A percentile compares a stretch with the other conserved stretches of the same genome.
These are phyloP conservation scores for Erysiphe pulchra DNA, from an alignment of 2,329 filamentous ascomycete genomes.

Conservation along the genomic window DNA sequence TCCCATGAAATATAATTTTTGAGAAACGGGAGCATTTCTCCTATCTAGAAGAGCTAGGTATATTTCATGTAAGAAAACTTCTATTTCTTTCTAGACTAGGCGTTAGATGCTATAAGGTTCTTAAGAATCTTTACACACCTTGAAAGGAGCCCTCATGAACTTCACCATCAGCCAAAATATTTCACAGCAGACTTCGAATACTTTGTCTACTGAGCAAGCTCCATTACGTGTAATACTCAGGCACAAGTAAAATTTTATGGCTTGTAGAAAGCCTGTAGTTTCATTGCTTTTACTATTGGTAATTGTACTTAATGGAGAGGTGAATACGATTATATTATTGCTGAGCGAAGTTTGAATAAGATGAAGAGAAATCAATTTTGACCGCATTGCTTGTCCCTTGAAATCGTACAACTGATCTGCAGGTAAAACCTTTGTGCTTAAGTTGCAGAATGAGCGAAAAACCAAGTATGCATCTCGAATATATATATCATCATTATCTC, in stretches of 20 bases:
- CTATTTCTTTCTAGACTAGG: constrained; percentile 55
- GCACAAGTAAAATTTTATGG: constrained; percentile 90
- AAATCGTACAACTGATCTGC: constrained; percentile 83
- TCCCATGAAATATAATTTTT: constrained; percentile 78
- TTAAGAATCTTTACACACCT: constrained; percentile 25
- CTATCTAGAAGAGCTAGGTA: constrained; percentile 82
- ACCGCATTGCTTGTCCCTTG: constrained; percentile 87
- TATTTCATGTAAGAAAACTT: constrained; percentile 93
- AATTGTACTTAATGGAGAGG: constrained; percentile 76
- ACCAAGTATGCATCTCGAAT: constrained; percentile 93
- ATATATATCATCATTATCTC: constrained; percentile 79
- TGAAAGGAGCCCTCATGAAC: constrained; percentile 76
- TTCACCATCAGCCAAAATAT: constrained; percentile 97
- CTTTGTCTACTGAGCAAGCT: constrained; percentile 68
- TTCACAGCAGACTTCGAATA: constrained; percentile 89
- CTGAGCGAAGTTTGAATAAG: constrained; percentile 87
- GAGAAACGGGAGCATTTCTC: constrained; percentile 59
- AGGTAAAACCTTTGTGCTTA: constrained; percentile 76
- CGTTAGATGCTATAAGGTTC: constrained; percentile 2
- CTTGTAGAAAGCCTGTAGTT: constrained; percentile 74
- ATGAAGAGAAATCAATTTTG: constrained; percentile 83
- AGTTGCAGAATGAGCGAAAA: constrained; percentile 89
- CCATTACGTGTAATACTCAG: constrained; percentile 87
- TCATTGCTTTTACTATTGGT: constrained; percentile 73
- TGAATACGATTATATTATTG: constrained; percentile 79